Evolutionary conservation across 768 basidiomycete species (phyloP).

Genomic region (Krasilnikovozyma curviuscula): DNA sequence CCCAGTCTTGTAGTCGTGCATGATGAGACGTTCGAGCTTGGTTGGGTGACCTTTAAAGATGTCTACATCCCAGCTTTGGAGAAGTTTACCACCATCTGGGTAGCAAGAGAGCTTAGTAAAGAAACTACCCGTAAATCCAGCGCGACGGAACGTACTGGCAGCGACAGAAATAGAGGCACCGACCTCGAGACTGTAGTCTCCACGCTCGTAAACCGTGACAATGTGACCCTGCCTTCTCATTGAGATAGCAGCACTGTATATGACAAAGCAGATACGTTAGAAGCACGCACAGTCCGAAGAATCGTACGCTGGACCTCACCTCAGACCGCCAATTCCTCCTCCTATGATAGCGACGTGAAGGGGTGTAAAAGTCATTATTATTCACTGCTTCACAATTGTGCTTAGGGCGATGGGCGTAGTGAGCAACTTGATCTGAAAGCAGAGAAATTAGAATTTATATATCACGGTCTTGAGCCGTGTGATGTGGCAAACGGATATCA

Average conservation of each 20-base stretch:
- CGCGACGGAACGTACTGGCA: conserved; percentile 1
- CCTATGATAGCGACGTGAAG: conserved; percentile 17
- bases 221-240: conserved; percentile 13
- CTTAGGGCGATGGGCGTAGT: too few relatives aligned
- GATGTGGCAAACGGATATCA: too few relatives aligned
- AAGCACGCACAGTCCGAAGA: too few relatives aligned
- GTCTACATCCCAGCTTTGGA: conserved; percentile 17
- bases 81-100: conserved; percentile 15
- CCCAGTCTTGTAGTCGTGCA: conserved; percentile 17
- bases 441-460: too few relatives aligned
- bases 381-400: too few relatives aligned
- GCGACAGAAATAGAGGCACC: conserved; percentile 15
- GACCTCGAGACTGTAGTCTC: conserved; percentile 12
- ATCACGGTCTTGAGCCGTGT: too few relatives aligned
- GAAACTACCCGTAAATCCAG: background rate
- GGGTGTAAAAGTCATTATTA: too few relatives aligned
- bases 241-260: conserved; percentile 12
- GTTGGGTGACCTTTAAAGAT: conserved; percentile 14
- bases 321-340: conserved; percentile 16
- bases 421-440: too few relatives aligned
- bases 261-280: too few relatives aligned
- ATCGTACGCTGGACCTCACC: too few relatives aligned
- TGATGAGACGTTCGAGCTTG: conserved; percentile 15
- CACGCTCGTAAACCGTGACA: conserved; percentile 12
- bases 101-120: background rate